Evolutionary conservation across 169 alveolate species (phyloP), one percentile per base, ranked within the genome.

Genomic region (Cystoisospora suis): DNA sequence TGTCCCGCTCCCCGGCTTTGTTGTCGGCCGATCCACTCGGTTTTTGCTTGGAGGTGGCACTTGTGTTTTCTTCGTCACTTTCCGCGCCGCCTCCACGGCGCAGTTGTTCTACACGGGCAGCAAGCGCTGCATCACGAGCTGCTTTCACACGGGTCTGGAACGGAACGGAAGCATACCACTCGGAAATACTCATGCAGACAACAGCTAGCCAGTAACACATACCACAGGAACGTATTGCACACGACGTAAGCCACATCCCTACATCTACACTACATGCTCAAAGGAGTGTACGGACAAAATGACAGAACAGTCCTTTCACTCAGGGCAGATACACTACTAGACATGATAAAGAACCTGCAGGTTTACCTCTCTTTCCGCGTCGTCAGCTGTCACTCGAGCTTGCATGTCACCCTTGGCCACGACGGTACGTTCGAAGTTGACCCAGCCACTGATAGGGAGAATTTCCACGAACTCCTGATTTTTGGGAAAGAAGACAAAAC

Each of bases 371-470:
- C 3, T 42, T 34, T 72, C 83, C 42, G 83, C 83, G 56, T 72
- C 83, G 27, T 72, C 83, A 9, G 83, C 83, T 9, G 83, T 72
- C 29, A 12, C 23, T 53, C 29, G 65, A n/a, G 53, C 58, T 53
- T n/a, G 58, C 6, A 27, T 15, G 38, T n/a, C 23, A 3, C 58
- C 47, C 56, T 40, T 72, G 32, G 89, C 20, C 44, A 36, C 69
- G 32, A 59, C 79, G 12, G 58, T 58, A 42, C 89, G 29, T 27
- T 83, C 89, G 44, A 83, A 83, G 61, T 65, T 83, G 29, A 83
- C 32, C 89, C 89, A 83, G 72, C 72, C 89, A 29, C 58, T 34
- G 65, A 83, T 65, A 58, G 89, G 89, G 69, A 83, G 61, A 53
- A 83, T 80, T 9, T 83, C 89, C 17, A 59, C 29, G 34, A 58